phyloP scores from a whole-genome alignment of 768 basidiomycete species.

The Trametes sanguinea region DNA sequence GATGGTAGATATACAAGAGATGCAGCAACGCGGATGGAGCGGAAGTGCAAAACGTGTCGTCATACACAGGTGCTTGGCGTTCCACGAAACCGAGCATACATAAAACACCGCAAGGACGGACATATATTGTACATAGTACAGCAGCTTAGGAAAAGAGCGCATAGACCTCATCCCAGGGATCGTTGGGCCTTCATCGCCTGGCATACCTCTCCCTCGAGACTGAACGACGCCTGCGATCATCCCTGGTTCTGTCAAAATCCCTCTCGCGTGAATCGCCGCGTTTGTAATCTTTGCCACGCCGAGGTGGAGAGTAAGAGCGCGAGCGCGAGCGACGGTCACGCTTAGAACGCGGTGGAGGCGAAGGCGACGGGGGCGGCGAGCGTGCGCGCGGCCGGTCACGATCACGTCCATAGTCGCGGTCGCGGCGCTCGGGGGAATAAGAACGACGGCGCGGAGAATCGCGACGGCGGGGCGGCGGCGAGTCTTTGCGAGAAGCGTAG shows the following conservation, averaged over 20 bases:
- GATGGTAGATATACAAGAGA: not conserved
- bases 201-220: slow-evolving; percentile 24
- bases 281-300: slow-evolving; percentile 12
- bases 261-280: slow-evolving; percentile 23
- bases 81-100: not conserved
- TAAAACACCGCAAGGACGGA: not conserved
- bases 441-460: slow-evolving; percentile 17
- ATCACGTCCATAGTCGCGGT: slow-evolving; percentile 7
- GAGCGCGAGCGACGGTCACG: slow-evolving; percentile 20
- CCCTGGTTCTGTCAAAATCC: slow-evolving; percentile 12
- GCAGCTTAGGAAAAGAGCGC: not conserved
- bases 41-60: not conserved
- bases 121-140: slow-evolving; percentile 1
- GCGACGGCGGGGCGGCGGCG: slow-evolving; percentile 27
- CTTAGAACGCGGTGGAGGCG: slow-evolving; percentile 24
- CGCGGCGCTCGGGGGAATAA: slow-evolving; percentile 8
- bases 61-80: slow-evolving; percentile 1
- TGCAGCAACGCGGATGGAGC: not conserved
- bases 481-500: slow-evolving; percentile 27
- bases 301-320: slow-evolving; percentile 15
- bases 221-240: slow-evolving; percentile 20
- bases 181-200: slow-evolving; percentile 15
- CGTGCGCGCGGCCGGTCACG: slow-evolving; percentile 21
- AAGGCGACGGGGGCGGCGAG: slow-evolving; percentile 24
- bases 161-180: no score